phyloP scores from a whole-genome alignment of 225 moss, liverwort and hornwort species.

The Polytrichum commune region DNA sequence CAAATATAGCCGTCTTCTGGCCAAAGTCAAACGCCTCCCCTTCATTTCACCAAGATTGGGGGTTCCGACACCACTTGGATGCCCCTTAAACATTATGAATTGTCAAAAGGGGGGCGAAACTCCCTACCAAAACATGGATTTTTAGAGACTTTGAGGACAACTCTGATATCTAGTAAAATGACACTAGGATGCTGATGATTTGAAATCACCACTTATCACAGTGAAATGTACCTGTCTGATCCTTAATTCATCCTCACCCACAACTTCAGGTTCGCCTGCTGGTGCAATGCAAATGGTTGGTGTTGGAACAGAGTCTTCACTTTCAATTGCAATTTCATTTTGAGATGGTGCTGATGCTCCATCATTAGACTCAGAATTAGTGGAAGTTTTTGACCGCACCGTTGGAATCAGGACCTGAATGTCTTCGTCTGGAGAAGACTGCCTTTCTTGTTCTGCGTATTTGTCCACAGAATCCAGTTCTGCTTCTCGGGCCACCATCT shows the following conservation, averaged over 20 bases:
- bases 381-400: background rate
- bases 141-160: too few relatives aligned
- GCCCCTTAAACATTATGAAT: too few relatives aligned
- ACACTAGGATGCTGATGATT: too few relatives aligned
- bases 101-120: too few relatives aligned
- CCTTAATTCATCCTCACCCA: slow-evolving; percentile 17
- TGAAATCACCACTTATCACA: too few relatives aligned
- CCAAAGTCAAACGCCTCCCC: too few relatives aligned
- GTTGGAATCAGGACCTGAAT: slow-evolving; percentile 13
- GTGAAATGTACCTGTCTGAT: slow-evolving; percentile 30
- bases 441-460: slow-evolving; percentile 38
- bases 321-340: slow-evolving; percentile 18
- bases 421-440: slow-evolving; percentile 32
- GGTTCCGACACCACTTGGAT: too few relatives aligned
- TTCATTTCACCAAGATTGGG: too few relatives aligned
- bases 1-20: too few relatives aligned
- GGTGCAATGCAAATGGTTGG: slow-evolving; percentile 11
- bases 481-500: slow-evolving; percentile 31
- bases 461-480: slow-evolving; percentile 47
- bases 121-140: too few relatives aligned
- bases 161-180: too few relatives aligned
- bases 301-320: slow-evolving; percentile 15
- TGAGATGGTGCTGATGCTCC: slow-evolving; percentile 1
- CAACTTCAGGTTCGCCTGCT: slow-evolving; percentile 24
- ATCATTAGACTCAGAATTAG: slow-evolving; percentile 10